phyloP scores from a whole-genome alignment of 225 moss, liverwort and hornwort species.

The Climacium dendroides region DNA sequence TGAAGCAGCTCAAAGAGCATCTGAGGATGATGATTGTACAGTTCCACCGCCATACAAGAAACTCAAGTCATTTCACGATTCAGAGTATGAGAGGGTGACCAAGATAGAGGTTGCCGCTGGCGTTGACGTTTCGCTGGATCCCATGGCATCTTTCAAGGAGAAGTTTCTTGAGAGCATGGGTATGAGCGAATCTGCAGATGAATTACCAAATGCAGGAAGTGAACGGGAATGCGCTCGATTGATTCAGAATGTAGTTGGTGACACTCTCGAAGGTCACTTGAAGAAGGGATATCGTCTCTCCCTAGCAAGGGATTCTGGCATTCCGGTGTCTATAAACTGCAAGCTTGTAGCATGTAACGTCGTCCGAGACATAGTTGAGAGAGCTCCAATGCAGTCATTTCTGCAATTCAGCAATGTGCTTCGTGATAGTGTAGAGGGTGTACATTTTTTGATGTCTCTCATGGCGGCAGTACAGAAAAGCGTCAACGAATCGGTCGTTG shows the following conservation, averaged over 20 bases:
- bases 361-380: slow-evolving; percentile 71
- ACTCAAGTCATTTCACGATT: slow-evolving; percentile 5
- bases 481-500: slow-evolving; percentile 16
- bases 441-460: slow-evolving; percentile 61
- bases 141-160: neutral
- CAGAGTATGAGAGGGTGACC: neutral
- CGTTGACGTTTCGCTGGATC: neutral
- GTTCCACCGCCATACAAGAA: slow-evolving; percentile 20
- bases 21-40: neutral
- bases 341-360: slow-evolving; percentile 85
- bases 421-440: slow-evolving; percentile 31
- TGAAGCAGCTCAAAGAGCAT: neutral
- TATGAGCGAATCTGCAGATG: neutral
- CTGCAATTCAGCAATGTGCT: slow-evolving; percentile 56
- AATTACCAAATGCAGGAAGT: neutral
- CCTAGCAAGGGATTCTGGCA: slow-evolving; percentile 51
- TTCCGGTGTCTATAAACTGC: slow-evolving; percentile 52
- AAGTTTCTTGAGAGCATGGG: neutral
- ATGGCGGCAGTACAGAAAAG: slow-evolving; percentile 45
- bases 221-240: slow-evolving; percentile 10
- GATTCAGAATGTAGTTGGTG: slow-evolving; percentile 31
- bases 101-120: neutral
- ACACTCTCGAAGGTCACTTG: slow-evolving; percentile 69
- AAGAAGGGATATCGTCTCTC: slow-evolving; percentile 76
- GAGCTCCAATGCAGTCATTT: slow-evolving; percentile 59